phyloP scores from a whole-genome alignment of 1,139 yeast genomes.

The Blastobotrys malaysiensis region DNA sequence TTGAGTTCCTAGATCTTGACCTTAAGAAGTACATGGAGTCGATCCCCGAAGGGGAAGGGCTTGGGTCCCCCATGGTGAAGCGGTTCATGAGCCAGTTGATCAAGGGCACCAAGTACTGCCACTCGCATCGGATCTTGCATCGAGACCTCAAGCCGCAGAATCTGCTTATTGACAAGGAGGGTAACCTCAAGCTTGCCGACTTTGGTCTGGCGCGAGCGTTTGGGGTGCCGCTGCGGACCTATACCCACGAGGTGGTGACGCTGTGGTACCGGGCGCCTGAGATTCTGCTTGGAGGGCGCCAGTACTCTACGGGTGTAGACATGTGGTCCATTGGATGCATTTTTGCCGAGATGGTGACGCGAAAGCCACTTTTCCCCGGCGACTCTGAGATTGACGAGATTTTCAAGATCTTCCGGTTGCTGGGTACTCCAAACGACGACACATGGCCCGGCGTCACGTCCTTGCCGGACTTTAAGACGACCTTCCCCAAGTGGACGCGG shows the following conservation, averaged over 20 bases:
- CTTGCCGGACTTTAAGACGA: conserved; percentile 90
- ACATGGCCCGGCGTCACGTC: conserved; percentile 95
- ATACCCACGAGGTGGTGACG: conserved; percentile 96
- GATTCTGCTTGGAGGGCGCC: conserved; percentile 90
- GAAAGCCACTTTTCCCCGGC: conserved; percentile 95
- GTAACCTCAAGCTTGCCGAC: conserved; percentile 91
- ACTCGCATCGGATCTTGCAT: conserved; percentile 89
- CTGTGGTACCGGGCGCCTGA: conserved; percentile 99
- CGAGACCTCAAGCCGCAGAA: conserved; percentile 97
- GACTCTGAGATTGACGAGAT: conserved; percentile 98
- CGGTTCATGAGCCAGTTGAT: conserved; percentile 89
- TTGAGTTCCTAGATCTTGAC: conserved; percentile 90
- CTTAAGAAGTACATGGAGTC: conserved; percentile 95
- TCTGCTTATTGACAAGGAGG: conserved; percentile 88
- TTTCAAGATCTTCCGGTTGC: conserved; percentile 82
- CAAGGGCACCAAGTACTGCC: conserved; percentile 92
- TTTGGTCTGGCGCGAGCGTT: conserved; percentile 96
- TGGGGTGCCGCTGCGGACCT: conserved; percentile 94
- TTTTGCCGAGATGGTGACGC: conserved; percentile 96
- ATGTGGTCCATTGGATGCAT: conserved; percentile 99
- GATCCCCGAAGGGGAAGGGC: conserved; percentile 85
- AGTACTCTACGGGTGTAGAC: conserved; percentile 96
- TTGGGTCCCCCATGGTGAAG: conserved; percentile 87
- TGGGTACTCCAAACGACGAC: conserved; percentile 94
- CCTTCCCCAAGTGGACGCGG: conserved; percentile 92